These are phyloP conservation scores for Cladosporium velox DNA, from an alignment of 2,329 filamentous ascomycete species.

Conservation along the genomic window DNA sequence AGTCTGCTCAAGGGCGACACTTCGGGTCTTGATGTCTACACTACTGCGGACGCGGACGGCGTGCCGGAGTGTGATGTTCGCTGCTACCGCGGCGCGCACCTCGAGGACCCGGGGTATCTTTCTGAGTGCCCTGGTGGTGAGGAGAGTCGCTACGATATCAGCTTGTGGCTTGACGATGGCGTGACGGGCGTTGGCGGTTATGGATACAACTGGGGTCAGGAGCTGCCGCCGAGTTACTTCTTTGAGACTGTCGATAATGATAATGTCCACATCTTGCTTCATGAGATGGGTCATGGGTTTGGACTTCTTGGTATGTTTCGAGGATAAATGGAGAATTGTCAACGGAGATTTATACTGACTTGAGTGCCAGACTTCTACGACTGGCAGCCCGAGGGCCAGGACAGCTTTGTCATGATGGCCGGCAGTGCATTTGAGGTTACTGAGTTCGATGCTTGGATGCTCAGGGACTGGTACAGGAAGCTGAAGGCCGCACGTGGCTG, in stretches of 20 bases:
- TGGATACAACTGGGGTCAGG: slow-evolving; percentile 24
- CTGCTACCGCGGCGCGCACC: slow-evolving; percentile 51
- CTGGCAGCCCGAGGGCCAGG: slow-evolving; percentile 48
- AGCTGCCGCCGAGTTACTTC: slow-evolving; percentile 51
- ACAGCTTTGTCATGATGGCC: slow-evolving; percentile 51
- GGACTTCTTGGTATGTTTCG: slow-evolving; percentile 3
- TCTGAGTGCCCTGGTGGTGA: slow-evolving; percentile 42
- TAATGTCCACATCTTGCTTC: slow-evolving; percentile 51
- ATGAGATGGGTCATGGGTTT: slow-evolving; percentile 52
- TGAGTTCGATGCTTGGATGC: slow-evolving; percentile 55
- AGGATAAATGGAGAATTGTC: background rate
- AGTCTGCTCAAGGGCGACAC: slow-evolving; percentile 42
- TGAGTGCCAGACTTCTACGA: slow-evolving; percentile 43
- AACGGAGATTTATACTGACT: background rate
- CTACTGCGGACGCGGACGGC: slow-evolving; percentile 43
- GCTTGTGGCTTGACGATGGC: slow-evolving; percentile 51
- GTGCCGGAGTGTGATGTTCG: slow-evolving; percentile 47
- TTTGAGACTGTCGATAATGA: slow-evolving; percentile 39
- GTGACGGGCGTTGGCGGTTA: slow-evolving; percentile 49
- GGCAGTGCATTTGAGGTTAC: slow-evolving; percentile 47
- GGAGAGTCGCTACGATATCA: slow-evolving; percentile 47
- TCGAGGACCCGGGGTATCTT: slow-evolving; percentile 42
- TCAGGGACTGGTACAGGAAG: slow-evolving; percentile 50
- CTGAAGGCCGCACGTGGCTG: slow-evolving; percentile 18
- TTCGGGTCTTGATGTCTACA: slow-evolving; percentile 46